Evolutionary conservation across 345 rosid species (phyloP), one percentile per base, ranked within the genome.

Genomic region (thale cress (Arabidopsis thaliana)): DNA sequence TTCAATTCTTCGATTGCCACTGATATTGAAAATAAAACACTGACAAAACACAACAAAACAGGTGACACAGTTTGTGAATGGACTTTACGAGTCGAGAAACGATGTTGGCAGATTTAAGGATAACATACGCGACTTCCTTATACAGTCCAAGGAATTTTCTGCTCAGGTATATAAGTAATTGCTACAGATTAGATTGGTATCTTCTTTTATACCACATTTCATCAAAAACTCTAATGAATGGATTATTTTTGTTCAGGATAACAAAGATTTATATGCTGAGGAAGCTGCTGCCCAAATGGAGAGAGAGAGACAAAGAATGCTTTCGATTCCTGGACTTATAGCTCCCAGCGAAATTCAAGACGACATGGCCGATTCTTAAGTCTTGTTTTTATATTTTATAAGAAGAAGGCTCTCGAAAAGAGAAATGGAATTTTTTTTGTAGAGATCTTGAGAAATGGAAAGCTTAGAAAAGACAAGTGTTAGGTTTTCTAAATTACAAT

Each of bases 51-150:
- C 65, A 14, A 78, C 8, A 37, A 71, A 76, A 74, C 89, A 96
- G 99, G 93, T 96, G 56, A 80, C 96, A 20, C 91, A 83, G 56
- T 93, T 96, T 73, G 99, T 96, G 72, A 84, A 80, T 70, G 91
- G 97, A 38, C 86, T 93, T 36, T 86, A 82, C 66, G 91, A 93
- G 68, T 86, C 97, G 1, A 88, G 85, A 74, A 88, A 74, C 66
- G 93, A 93, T 61, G 75, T 82, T 23, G 62, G 86, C 25, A 65
- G 76, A 5, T 96, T 96, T 62, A 96, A 96, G 82, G 74, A 87
- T 75, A 96, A 87, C 73, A 91, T 96, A 49, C 82, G 98, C 9
- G 99, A 96, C 85, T 96, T 96, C 74, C 95, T 96, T 46, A 86
- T 89, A 67, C 96, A 89, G 51, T 89, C 96, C 13, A 89, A 89